These are phyloP conservation scores for Casuarina cunninghamiana DNA, from an alignment of 306 rosid species.

Conservation along the genomic window DNA sequence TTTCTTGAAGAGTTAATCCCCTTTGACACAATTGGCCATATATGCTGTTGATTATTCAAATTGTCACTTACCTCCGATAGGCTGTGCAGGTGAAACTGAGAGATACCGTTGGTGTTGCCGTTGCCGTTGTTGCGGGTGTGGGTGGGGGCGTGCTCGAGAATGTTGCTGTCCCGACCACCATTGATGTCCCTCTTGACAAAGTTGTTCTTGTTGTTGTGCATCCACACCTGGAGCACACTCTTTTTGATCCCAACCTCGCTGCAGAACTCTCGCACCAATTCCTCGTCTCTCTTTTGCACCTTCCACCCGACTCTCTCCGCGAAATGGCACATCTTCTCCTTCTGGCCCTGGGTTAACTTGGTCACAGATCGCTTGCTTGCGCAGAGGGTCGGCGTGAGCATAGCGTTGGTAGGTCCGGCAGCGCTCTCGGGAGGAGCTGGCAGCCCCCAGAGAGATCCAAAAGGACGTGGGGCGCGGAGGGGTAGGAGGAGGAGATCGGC, in stretches of 20 bases:
- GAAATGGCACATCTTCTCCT: constrained; percentile 79
- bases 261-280: constrained; percentile 59
- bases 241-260: constrained; percentile 64
- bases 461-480: constrained; percentile 94
- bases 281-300: constrained; percentile 92
- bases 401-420: constrained; percentile 11
- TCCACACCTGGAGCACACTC: constrained; percentile 89
- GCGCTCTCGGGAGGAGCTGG: constrained; percentile 47
- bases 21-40: neutral
- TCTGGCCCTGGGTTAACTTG: constrained; percentile 76
- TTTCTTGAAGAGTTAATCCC: neutral
- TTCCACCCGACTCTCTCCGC: constrained; percentile 90
- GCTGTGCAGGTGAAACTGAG: constrained; percentile 83
- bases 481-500: constrained; percentile 96
- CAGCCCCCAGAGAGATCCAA: constrained; percentile 70
- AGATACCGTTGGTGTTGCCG: constrained; percentile 28
- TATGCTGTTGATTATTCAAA: neutral
- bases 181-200: constrained; percentile 41
- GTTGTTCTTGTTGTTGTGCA: constrained; percentile 94
- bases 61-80: constrained; percentile 11
- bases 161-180: constrained; percentile 8
- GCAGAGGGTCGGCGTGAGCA: constrained; percentile 27
- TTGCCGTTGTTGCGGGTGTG: constrained; percentile 13
- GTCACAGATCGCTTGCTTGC: constrained; percentile 71
- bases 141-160: constrained; percentile 31